Conservation (phyloP, 1,284 basidiomycete species). For the Cutaneotrichosporon sp. region DNA sequence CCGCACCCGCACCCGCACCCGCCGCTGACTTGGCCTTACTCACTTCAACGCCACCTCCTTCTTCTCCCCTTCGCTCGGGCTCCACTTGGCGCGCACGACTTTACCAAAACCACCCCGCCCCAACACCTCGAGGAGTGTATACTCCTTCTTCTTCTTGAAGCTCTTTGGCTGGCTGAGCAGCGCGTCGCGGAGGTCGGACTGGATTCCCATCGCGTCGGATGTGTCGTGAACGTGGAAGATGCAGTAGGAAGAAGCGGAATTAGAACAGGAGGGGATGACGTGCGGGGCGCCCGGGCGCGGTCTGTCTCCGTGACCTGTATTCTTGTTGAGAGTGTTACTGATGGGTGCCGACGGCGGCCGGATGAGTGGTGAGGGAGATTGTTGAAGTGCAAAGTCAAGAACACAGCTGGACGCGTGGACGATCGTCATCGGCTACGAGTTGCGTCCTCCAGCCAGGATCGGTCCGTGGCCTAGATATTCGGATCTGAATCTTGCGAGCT, state of each 20-base stretch:
- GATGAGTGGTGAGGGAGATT: neutral
- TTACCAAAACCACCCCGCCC: constrained; percentile 83
- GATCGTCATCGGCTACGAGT: neutral
- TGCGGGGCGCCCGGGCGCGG: neutral
- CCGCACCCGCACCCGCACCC: neutral
- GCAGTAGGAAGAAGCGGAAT: neutral
- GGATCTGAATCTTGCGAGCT: too few relatives aligned
- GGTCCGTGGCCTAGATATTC: too few relatives aligned
- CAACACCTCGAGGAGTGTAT: constrained; percentile 54
- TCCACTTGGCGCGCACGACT: constrained; percentile 66
- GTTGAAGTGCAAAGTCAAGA: neutral
- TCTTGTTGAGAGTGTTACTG: too few relatives aligned
- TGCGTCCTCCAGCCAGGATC: too few relatives aligned
- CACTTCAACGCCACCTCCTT: constrained; percentile 72
- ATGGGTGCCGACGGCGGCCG: neutral
- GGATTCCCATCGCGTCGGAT: constrained; percentile 31
- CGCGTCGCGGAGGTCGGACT: constrained; percentile 46
- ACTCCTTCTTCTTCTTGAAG: constrained; percentile 75
- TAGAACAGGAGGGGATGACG: neutral
- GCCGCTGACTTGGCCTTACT: constrained; percentile 15
- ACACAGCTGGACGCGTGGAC: neutral
- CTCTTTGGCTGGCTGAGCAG: constrained; percentile 76
- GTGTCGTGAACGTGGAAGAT: neutral
- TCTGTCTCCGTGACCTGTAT: too few relatives aligned
- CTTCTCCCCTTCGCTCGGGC: constrained; percentile 51